Conservation (phyloP, 768 basidiomycete species). For the Rhizopogon vesiculosus region DNA sequence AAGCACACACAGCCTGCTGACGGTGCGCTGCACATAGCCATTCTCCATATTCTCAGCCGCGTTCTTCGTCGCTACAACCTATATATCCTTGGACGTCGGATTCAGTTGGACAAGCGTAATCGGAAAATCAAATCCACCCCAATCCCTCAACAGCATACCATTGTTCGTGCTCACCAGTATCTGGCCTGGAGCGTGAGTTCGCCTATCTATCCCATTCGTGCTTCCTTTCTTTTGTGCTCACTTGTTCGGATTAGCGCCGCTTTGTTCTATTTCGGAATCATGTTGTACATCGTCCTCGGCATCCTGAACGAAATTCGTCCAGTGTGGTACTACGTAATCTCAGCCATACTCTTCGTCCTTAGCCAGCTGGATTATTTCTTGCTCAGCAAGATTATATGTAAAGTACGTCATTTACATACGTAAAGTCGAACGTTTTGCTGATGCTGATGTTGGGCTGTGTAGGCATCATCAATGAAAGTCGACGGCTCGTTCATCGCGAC, state of each 20-base stretch:
- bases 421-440: constrained; percentile 20
- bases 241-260: constrained; percentile 44
- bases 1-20: background rate
- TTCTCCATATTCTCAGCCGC: constrained; percentile 49
- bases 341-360: constrained; percentile 74
- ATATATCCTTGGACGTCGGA: constrained; percentile 81
- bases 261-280: constrained; percentile 65
- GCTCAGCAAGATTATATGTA: constrained; percentile 72
- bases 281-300: constrained; percentile 74
- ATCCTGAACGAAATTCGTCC: constrained; percentile 79
- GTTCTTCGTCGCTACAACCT: constrained; percentile 70
- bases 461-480: constrained; percentile 63
- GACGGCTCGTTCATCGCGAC: constrained; percentile 90
- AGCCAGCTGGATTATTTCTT: constrained; percentile 83
- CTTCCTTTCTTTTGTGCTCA: background rate
- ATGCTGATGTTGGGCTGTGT: background rate
- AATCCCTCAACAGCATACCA: constrained; percentile 57
- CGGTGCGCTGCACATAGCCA: constrained; percentile 39
- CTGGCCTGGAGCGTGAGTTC: constrained; percentile 71
- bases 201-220: background rate
- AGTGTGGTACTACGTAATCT: constrained; percentile 70
- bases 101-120: constrained; percentile 60
- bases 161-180: constrained; percentile 79
- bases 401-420: constrained; percentile 31
- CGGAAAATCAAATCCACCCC: constrained; percentile 54